phyloP scores from a whole-genome alignment of 2,329 filamentous ascomycete species.

The Xylaria sp. region DNA sequence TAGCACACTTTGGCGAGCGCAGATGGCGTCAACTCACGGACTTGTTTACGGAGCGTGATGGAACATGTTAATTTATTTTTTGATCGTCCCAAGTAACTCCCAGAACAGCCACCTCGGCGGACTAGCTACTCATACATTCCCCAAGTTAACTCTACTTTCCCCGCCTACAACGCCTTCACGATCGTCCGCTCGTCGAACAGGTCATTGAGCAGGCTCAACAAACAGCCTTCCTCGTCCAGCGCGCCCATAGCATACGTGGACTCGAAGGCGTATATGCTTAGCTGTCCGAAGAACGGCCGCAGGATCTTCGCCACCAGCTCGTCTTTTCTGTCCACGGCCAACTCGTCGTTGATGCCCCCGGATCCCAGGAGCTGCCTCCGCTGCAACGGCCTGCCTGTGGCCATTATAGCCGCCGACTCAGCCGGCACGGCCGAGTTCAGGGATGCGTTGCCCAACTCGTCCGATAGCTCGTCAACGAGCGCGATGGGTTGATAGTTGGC shows the following conservation, averaged over 20 bases:
- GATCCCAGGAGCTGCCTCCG: conserved; percentile 54
- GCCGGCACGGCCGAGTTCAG: conserved; percentile 37
- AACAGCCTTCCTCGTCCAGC: conserved; percentile 67
- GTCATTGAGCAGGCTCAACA: conserved; percentile 68
- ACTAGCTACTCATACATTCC: too few relatives aligned
- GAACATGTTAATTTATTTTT: too few relatives aligned
- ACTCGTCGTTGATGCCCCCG: conserved; percentile 58
- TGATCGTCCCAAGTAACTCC: too few relatives aligned
- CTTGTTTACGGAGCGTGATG: too few relatives aligned
- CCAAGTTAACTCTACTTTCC: not conserved
- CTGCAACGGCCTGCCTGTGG: conserved; percentile 35
- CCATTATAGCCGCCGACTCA: conserved; percentile 39
- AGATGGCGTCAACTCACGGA: not conserved
- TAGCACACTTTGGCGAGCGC: not conserved
- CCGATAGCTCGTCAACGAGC: conserved; percentile 82
- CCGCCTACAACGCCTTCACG: conserved; percentile 56
- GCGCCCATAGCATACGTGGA: conserved; percentile 82
- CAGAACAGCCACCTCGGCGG: too few relatives aligned
- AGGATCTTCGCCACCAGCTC: conserved; percentile 77
- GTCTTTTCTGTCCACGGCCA: conserved; percentile 62
- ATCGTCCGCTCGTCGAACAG: conserved; percentile 78
- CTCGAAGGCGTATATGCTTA: conserved; percentile 94
- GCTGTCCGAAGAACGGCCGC: conserved; percentile 84
- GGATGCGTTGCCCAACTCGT: conserved; percentile 63
- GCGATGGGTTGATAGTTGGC: conserved; percentile 69